Percentiles rank a stretch among this genome's conserved stretches.
Evolutionary conservation across 305 asterid genomes (phyloP).

Genomic region (Fraxinus dipetala): DNA sequence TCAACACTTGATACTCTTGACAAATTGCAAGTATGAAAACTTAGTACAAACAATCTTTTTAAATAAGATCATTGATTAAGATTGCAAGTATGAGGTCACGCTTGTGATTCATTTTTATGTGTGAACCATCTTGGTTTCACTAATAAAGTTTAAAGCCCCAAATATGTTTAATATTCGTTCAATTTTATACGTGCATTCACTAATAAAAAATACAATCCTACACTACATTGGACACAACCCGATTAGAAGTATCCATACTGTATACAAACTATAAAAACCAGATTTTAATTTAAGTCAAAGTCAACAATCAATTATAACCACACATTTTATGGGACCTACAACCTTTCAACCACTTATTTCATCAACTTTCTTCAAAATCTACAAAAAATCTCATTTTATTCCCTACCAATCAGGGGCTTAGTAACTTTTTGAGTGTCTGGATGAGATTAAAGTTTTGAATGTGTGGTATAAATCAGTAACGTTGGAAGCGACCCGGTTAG

Average conservation of each 20-base stretch:
- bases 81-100: background rate
- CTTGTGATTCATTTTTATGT: background rate
- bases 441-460: background rate
- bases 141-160: background rate
- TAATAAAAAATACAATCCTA: background rate
- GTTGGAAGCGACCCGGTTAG: background rate
- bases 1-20: background rate
- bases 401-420: background rate
- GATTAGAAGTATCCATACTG: background rate
- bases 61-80: background rate
- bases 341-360: background rate
- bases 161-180: background rate
- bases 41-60: background rate
- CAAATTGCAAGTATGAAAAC: background rate
- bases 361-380: background rate
- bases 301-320: background rate
- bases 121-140: background rate
- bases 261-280: background rate
- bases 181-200: background rate
- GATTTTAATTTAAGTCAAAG: background rate
- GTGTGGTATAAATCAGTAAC: background rate
- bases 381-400: too few relatives aligned
- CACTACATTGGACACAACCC: background rate
- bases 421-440: background rate
- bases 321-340: background rate